phyloP scores from a whole-genome alignment of 257 asterid genomes.

The Solanum ossicruentum region DNA sequence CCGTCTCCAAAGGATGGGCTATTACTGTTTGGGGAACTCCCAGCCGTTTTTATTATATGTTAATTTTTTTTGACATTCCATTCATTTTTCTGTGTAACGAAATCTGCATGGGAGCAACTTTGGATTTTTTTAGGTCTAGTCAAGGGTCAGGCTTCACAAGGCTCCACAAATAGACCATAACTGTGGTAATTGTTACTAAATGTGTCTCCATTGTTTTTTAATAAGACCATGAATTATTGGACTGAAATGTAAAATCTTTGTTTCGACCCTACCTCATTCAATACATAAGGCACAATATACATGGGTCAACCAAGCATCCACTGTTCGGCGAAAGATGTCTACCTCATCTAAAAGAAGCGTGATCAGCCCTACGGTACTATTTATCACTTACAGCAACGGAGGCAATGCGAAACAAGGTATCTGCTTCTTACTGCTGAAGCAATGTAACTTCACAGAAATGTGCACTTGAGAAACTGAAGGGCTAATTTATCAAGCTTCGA shows the following conservation, averaged over 20 bases:
- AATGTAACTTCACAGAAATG: not conserved
- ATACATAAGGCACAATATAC: not conserved
- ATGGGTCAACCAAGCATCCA: not conserved
- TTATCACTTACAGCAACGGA: not conserved
- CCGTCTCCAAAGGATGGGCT: not conserved
- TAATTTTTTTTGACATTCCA: not conserved
- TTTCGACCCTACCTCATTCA: not conserved
- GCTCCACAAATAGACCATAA: not conserved
- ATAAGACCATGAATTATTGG: not conserved
- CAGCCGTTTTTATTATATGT: not conserved
- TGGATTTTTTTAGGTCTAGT: not conserved
- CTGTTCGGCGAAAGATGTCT: not conserved
- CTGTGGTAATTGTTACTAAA: not conserved
- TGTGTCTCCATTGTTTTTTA: not conserved
- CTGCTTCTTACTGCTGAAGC: not conserved
- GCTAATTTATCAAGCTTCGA: not conserved
- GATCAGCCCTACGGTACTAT: not conserved
- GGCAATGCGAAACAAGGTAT: not conserved
- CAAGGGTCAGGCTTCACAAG: not conserved
- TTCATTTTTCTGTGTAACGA: not conserved
- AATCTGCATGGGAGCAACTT: not conserved
- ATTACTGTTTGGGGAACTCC: not conserved
- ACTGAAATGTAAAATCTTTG: not conserved
- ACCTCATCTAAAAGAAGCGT: not conserved
- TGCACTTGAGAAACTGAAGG: not conserved